Base-by-base conservation (phyloP, 1,284 basidiomycete genomes). In the Sanguinoderma infundibulare region DNA sequence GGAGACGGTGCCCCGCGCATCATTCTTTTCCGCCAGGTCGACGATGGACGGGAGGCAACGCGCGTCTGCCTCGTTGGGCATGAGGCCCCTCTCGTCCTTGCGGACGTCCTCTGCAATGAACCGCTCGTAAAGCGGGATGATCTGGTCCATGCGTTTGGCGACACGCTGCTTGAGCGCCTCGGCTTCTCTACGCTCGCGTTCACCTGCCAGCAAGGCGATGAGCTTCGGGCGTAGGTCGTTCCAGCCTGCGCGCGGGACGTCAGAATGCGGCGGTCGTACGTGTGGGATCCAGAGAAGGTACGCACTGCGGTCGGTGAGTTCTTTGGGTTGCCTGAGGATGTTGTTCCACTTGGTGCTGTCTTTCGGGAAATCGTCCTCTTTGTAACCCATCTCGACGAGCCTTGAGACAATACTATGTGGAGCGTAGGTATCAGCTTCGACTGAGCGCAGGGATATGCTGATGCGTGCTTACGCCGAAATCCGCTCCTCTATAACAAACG, bases 301-400 rank as follows among this genome's bases (percentile, higher is more conserved):
- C 55, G 26, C 7, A 57, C 55, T 28, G 22, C 55, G 44, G 15
- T 49, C 46, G 12, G 55, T 57, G 40, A 57, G 34, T 15, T 50
- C 55, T 46, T 50, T 57, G 2, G 55, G 30, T 22, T 57, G 40
- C 7, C 32, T 28, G 15, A 57, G 0, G 35, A 57, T 34, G 6
- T 39, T 14, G 3, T 24, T 15, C 53, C 53, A 55, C 10, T 6
- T 22, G 8, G 12, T 34, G 38, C 28, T 34, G 44, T 26, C 3
- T 5, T 12, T 6, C 3, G 53, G 53, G 30, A 46, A 55, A 5
- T 55, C 40, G 5, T 40, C n/a, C 14, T 20, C 30, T 12, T 3
- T 22, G 28, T 55, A 55, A 9, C 53, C 53, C 5, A 35, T 26
- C 42, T 15, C 30, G 7, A 5, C n/a, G 9, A 55, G 40, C 26